Evolutionary conservation across 495 filamentous ascomycete genomes (phyloP), one percentile per base, ranked within the genome.

Genomic region (Penicillium coprophilum): DNA sequence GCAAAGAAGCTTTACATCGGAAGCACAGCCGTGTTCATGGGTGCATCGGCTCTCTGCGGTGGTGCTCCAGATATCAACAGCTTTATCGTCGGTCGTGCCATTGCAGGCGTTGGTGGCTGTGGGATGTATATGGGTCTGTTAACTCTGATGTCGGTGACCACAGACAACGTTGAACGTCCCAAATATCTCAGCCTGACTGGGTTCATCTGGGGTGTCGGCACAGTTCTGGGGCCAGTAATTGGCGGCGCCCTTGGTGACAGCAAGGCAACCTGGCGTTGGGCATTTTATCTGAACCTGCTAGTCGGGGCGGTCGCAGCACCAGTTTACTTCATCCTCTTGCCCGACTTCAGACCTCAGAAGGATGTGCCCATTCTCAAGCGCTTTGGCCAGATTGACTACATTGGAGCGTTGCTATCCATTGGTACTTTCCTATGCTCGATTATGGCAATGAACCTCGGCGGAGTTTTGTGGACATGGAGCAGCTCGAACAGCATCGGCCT

Each of bases 281-380:
- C 82, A 21, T 91, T 91, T 63, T 92, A 88, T 69, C 84, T 92
- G 67, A 90, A 89, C 57, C 75, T 90, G 15, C 64, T 73, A 36
- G 68, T 89, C 20, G 82, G 78, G 11, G 86, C 59, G 6, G 57
- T 78, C 21, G 58, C 57, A n/a, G 72, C 78, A 0, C 87, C 85
- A 0, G 71, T 81, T 34, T 87, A 81, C 58, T 27, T 89, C 54
- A 78, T 85, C 59, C 58, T 79, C 28, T 63, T 88, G 2, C 84
- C 83, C 0, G 57, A 65, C 6, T 61, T 71, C 20, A 72, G 82
- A 56, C 80, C 84, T 1, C 71, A 70, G 13, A 66, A 68, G 1
- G 69, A 66, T n/a, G 64, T 69, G 4, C 41, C 65, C 1, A 31
- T 80, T 38, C 45, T 45, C 9, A 53, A 77, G 17, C 72, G 74